Base-by-base conservation (phyloP, 345 rosid species). In the Triadica sebifera region DNA sequence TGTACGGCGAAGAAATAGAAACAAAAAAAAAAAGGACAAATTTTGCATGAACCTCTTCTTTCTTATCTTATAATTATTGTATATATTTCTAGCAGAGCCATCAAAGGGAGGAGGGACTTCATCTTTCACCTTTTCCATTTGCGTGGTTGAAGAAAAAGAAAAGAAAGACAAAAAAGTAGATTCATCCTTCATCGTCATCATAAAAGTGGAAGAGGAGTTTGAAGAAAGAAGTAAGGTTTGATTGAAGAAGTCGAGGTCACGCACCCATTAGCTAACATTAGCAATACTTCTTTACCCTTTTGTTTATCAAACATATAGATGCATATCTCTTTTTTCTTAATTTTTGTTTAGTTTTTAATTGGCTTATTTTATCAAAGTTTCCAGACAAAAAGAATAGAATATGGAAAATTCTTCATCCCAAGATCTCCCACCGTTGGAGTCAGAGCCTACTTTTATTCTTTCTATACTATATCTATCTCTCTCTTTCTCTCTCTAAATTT, bases 341-440 rank as follows among this genome's bases (percentile, higher is more conserved):
- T n/a, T n/a, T n/a, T n/a, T n/a, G n/a, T n/a, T 34, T 37, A 8
- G 74, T 75, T 29, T 29, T 29, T 29, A 29, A 29, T 29, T 29
- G 34, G 34, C 1, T 29, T 29, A 29, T 29, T 29, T 69, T 78
- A 77, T 84, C 77, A 67, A 83, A 74, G 71, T 80, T 84, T 85
- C 85, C 58, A 83, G 88, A 83, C 87, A 86, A 83, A 84, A 85
- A 83, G 85, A 82, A 81, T 75, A 87, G 83, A 83, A 86, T 82
- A 73, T 77, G 81, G 78, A 62, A 72, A 79, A 81, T 81, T 87
- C 87, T 89, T 85, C 82, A 77, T 82, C 87, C 87, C 89, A 79
- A 89, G 85, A 85, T 45, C 87, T 83, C 76, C 57, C 62, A 43
- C 80, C 80, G 87, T 83, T 84, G 80, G 84, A 82, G 81, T 83